Percentiles rank a stretch among this genome's conserved stretches.
phyloP scores from a whole-genome alignment of 2,329 filamentous ascomycete genomes.

The Hypoxylon sp. region DNA sequence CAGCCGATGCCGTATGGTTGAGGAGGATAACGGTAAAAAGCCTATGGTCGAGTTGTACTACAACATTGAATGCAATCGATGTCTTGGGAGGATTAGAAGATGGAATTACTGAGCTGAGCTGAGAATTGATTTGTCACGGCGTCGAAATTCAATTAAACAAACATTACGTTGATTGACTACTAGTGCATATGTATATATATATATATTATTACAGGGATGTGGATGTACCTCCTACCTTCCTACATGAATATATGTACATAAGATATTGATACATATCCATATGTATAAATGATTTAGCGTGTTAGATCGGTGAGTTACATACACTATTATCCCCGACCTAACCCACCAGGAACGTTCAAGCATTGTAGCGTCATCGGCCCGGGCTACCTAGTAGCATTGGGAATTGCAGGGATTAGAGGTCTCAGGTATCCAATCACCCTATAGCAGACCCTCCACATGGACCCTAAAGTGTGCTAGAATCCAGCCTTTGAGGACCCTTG shows the following conservation, averaged over 20 bases:
- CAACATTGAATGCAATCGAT: background rate
- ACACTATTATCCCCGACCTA: constrained; percentile 13
- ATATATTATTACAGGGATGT: background rate
- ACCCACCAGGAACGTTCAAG: constrained; percentile 1
- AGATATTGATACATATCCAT: too few relatives aligned
- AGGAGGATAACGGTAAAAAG: constrained; percentile 5
- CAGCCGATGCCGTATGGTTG: background rate
- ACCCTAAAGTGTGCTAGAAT: constrained; percentile 4
- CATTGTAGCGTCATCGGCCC: constrained; percentile 33
- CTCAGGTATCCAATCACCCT: constrained; percentile 27
- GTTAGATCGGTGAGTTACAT: background rate
- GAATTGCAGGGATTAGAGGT: constrained; percentile 21
- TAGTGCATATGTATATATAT: too few relatives aligned
- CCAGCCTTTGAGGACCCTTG: constrained; percentile 1
- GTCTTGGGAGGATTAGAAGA: constrained; percentile 11
- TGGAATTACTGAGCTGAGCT: constrained; percentile 8
- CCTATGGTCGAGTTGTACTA: constrained; percentile 15
- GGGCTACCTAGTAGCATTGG: constrained; percentile 10
- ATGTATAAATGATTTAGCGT: constrained; percentile 8
- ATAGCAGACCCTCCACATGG: constrained; percentile 28
- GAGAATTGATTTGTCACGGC: constrained; percentile 33
- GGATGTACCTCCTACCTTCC: background rate
- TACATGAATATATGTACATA: background rate
- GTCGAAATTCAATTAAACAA: constrained; percentile 30
- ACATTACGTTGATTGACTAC: background rate